These are phyloP conservation scores for Arthrobotrys sinensis DNA, from an alignment of 2,329 filamentous ascomycete genomes.

Conservation along the genomic window DNA sequence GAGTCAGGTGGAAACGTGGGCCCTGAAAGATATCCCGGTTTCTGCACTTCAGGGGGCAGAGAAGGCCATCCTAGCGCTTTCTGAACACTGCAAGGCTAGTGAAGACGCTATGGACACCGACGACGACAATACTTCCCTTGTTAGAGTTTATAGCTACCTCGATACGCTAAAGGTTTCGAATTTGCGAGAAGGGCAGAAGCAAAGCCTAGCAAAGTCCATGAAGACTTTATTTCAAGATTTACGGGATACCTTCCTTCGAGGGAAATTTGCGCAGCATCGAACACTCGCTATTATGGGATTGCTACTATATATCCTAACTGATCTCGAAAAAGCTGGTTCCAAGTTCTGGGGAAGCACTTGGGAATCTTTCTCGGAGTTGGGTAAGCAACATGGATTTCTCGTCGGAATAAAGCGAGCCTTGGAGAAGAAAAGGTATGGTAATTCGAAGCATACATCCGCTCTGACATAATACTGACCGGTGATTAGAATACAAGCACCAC, in stretches of 20 bases:
- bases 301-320: constrained; percentile 25
- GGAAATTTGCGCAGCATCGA: neutral
- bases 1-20: constrained; percentile 38
- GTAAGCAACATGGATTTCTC: constrained; percentile 27
- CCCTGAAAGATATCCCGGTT: constrained; percentile 15
- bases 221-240: constrained; percentile 9
- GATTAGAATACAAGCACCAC: constrained; percentile 12
- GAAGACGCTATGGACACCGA: constrained; percentile 47
- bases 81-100: neutral
- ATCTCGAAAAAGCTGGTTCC: constrained; percentile 14
- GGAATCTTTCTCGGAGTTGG: constrained; percentile 32
- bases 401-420: constrained; percentile 31
- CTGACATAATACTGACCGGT: constrained; percentile 4
- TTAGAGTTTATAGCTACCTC: constrained; percentile 43
- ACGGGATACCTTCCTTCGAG: neutral
- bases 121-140: constrained; percentile 18
- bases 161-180: constrained; percentile 29
- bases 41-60: constrained; percentile 18
- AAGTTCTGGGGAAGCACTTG: constrained; percentile 35
- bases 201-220: constrained; percentile 3
- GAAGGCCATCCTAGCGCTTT: constrained; percentile 17
- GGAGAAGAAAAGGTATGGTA: constrained; percentile 43
- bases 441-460: neutral
- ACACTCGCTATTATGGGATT: constrained; percentile 34
- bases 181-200: constrained; percentile 8